Percentiles rank a stretch among this genome's conserved stretches.
Evolutionary conservation across 345 rosid genomes (phyloP).

Genomic region (Psidium friedrichsthalianum): DNA sequence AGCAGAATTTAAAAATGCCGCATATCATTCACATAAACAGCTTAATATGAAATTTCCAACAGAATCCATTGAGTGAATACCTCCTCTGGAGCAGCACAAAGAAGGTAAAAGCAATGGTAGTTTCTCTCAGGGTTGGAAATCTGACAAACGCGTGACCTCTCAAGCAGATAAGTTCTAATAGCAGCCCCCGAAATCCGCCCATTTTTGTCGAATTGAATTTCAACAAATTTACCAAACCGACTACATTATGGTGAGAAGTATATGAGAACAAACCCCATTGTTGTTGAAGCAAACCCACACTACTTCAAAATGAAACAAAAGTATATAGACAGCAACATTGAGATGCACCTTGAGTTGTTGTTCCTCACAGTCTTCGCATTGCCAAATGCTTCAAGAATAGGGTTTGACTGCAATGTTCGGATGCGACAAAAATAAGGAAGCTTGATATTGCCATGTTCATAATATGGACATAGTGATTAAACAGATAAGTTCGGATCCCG

Average conservation of each 20-base stretch:
- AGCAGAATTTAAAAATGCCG: neutral
- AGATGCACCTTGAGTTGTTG: slow-evolving; percentile 76
- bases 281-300: neutral
- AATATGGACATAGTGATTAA: neutral
- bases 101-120: slow-evolving; percentile 91
- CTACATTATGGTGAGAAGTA: slow-evolving; percentile 23
- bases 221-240: slow-evolving; percentile 96
- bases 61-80: slow-evolving; percentile 20
- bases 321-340: neutral
- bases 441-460: neutral
- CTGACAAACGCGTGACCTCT: slow-evolving; percentile 96
- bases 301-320: neutral
- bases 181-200: slow-evolving; percentile 97
- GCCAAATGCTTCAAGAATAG: slow-evolving; percentile 97
- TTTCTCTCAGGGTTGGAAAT: slow-evolving; percentile 85
- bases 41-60: neutral
- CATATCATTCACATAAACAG: neutral
- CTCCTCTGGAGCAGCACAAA: slow-evolving; percentile 89
- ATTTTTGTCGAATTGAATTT: slow-evolving; percentile 81
- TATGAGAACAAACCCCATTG: neutral
- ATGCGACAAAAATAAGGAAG: neutral
- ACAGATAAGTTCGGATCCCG: neutral
- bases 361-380: slow-evolving; percentile 93
- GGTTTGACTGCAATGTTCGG: slow-evolving; percentile 61
- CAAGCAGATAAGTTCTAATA: slow-evolving; percentile 80